Conservation (phyloP, 495 filamentous ascomycete genomes). For the Talaromyces liani region DNA sequence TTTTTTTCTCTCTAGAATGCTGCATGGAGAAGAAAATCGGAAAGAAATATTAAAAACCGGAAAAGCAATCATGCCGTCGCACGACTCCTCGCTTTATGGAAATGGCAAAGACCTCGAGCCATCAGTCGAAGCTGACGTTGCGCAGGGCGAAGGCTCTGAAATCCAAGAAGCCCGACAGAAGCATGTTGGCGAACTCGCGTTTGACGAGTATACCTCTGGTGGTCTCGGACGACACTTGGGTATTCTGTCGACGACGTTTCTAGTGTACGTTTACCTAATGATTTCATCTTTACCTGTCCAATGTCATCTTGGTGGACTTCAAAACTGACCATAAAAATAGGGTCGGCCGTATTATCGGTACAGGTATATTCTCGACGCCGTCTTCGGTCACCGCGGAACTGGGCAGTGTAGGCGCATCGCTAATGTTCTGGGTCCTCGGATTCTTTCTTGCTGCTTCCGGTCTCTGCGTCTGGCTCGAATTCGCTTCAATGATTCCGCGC, state of each 20-base stretch:
- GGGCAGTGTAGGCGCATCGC: slow-evolving; percentile 56
- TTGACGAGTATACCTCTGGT: slow-evolving; percentile 20
- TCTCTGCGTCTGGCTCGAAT: slow-evolving; percentile 54
- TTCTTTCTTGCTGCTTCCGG: slow-evolving; percentile 51
- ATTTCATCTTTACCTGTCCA: background rate
- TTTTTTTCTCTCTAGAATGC: background rate
- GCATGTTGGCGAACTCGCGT: slow-evolving; percentile 15
- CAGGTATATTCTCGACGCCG: slow-evolving; percentile 65
- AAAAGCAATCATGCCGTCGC: background rate
- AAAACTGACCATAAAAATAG: slow-evolving; percentile 24
- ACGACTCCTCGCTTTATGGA: background rate
- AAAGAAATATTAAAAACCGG: background rate
- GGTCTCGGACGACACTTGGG: slow-evolving; percentile 32
- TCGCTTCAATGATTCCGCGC: slow-evolving; percentile 60
- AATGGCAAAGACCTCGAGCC: background rate
- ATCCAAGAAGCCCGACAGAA: background rate
- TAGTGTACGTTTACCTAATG: slow-evolving; percentile 23
- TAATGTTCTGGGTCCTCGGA: slow-evolving; percentile 56
- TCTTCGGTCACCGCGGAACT: slow-evolving; percentile 53
- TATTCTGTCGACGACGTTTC: slow-evolving; percentile 31
- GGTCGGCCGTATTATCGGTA: slow-evolving; percentile 58
- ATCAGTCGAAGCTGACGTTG: background rate
- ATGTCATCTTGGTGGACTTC: background rate
- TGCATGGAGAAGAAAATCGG: background rate
- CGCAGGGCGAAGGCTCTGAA: background rate